Conservation (phyloP, 2,329 filamentous ascomycete species). For the Chaetothyriales sp. region DNA sequence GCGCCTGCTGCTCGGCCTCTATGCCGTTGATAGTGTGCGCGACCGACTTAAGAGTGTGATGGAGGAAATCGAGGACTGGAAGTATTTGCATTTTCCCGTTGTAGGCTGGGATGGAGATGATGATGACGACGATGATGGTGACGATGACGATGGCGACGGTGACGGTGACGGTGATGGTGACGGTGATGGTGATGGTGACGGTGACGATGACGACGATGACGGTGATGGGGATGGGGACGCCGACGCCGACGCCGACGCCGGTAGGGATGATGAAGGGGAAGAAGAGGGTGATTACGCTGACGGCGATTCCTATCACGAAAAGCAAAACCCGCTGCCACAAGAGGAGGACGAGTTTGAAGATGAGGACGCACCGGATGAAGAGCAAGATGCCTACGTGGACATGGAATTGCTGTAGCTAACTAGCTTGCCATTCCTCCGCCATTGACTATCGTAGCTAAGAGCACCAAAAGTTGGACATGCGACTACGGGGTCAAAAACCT, state of each 20-base stretch:
- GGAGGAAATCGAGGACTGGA: conserved; percentile 91
- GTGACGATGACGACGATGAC: too few relatives aligned
- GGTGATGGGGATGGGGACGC: conserved; percentile 1
- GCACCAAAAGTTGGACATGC: too few relatives aligned
- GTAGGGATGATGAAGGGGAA: not conserved
- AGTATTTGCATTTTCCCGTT: conserved; percentile 58
- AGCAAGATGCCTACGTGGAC: not conserved
- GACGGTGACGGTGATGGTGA: conserved; percentile 8
- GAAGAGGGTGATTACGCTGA: not conserved
- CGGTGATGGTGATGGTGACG: conserved; percentile 1
- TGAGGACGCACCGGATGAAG: not conserved
- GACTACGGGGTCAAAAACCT: too few relatives aligned
- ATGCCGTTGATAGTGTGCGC: conserved; percentile 89
- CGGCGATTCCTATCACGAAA: not conserved
- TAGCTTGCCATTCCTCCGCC: too few relatives aligned
- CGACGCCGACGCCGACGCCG: too few relatives aligned
- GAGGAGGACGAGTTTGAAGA: not conserved
- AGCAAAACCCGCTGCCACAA: not conserved
- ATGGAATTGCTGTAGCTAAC: not conserved
- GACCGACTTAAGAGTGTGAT: conserved; percentile 82
- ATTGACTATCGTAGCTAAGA: too few relatives aligned
- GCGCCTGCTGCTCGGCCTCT: conserved; percentile 73
- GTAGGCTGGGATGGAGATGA: conserved; percentile 14
- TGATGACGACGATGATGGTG: conserved; percentile 11
- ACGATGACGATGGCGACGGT: conserved; percentile 3